These are phyloP conservation scores for Capronia americana DNA, from an alignment of 2,329 filamentous ascomycete species.

Conservation along the genomic window DNA sequence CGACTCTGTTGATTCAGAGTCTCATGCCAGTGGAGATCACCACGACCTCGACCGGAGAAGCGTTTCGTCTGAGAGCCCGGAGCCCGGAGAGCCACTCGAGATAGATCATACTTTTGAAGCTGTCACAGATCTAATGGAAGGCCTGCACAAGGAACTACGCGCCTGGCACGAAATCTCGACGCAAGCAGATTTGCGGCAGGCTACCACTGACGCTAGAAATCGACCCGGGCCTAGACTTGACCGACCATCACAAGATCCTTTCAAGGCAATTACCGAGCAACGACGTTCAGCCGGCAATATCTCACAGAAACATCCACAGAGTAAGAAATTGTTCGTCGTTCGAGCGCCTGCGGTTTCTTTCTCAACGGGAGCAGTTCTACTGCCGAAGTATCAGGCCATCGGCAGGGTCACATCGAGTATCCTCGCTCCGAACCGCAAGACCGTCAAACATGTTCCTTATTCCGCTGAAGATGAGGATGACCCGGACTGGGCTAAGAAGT, in stretches of 20 bases:
- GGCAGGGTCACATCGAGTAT: slow-evolving; percentile 35
- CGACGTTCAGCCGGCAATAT: slow-evolving; percentile 5
- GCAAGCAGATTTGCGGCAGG: slow-evolving; percentile 29
- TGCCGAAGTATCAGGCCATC: slow-evolving; percentile 38
- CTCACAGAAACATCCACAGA: not conserved
- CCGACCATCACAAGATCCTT: slow-evolving; percentile 21
- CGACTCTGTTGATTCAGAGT: not conserved
- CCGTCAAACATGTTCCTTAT: slow-evolving; percentile 36
- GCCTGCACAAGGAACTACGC: slow-evolving; percentile 14
- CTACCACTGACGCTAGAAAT: slow-evolving; percentile 15
- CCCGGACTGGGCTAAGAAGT: slow-evolving; percentile 29
- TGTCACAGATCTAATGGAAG: slow-evolving; percentile 18
- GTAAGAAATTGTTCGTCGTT: slow-evolving; percentile 18
- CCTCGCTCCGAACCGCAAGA: slow-evolving; percentile 36
- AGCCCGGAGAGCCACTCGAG: not conserved
- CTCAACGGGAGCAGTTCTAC: slow-evolving; percentile 5
- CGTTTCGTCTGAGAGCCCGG: not conserved
- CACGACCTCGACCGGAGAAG: slow-evolving; percentile 9
- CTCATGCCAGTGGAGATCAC: not conserved
- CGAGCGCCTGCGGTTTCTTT: slow-evolving; percentile 12
- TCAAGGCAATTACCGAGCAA: slow-evolving; percentile 18
- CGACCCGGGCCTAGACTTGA: slow-evolving; percentile 18
- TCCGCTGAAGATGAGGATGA: slow-evolving; percentile 37
- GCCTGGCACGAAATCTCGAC: slow-evolving; percentile 25
- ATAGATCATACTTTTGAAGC: slow-evolving; percentile 18